Evolutionary conservation across 2,329 filamentous ascomycete species (phyloP), one percentile per base, ranked within the genome.

Genomic region (Colletotrichum lentis): DNA sequence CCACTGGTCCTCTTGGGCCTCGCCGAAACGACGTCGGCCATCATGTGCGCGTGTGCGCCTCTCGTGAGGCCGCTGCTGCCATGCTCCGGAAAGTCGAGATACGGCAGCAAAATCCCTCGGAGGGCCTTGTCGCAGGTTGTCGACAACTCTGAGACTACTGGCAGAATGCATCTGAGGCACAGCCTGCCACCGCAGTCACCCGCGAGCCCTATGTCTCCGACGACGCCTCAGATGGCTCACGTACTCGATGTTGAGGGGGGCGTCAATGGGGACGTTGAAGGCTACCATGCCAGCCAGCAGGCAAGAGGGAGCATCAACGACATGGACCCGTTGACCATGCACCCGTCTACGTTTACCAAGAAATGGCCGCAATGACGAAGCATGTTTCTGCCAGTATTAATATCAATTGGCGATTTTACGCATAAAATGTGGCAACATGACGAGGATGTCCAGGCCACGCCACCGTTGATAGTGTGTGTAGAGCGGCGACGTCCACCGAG

Each of bases 41-140:
- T 54, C 14, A 16, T 67, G 1, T 67, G 61, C 41, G 53, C 41
- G 0, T 64, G 64, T 8, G 16, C 64, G 1, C 64, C 64, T 6
- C 44, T 67, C 12, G 20, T 67, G 39, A 54, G 61, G 3, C 64
- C 54, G 5, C 16, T 67, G 0, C 14, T 59, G n/a, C 20, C 56
- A 8, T 59, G 56, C 7, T 12, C 44, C 1, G 31, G 44, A 6
- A 59, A 16, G 18, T 41, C 44, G 2, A 37, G 31, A 3, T 59
- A n/a, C 5, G 35, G 31, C 20, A 37, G 44, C 16, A 16, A 24
- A 6, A 20, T 20, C 8, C 49, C 20, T 12, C 44, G 16, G 5
- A 49, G 22, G 24, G 14, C 44, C n/a, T 18, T 20, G 3, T n/a
- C 56, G 12, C 5, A 20, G 5, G 14, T 11, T 3, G 7, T 16